phyloP scores from a whole-genome alignment of 202 grass and related monocot species.

The Schoenoplectus triqueter region DNA sequence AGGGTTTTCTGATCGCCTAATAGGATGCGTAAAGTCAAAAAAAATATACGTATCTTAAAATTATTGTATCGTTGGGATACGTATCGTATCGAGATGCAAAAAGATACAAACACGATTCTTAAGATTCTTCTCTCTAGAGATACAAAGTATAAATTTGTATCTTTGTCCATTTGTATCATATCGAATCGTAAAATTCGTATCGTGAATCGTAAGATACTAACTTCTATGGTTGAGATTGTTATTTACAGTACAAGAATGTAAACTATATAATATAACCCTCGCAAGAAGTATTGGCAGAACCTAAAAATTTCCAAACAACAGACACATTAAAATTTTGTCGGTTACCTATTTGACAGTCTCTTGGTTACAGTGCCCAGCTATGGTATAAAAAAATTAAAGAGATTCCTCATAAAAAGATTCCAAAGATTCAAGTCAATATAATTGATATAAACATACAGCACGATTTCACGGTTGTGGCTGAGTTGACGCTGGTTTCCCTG shows the following conservation, averaged over 20 bases:
- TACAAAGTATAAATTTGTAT: too few species aligned
- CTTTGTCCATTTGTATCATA: too few species aligned
- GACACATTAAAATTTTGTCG: neutral
- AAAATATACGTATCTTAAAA: too few species aligned
- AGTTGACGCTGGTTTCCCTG: constrained; percentile 86
- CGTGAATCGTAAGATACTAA: neutral
- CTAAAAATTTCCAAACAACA: neutral
- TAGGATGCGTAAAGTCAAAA: too few species aligned
- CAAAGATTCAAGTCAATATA: neutral
- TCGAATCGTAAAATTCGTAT: too few species aligned
- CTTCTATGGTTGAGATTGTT: neutral
- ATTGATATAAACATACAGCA: constrained; percentile 55
- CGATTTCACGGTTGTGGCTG: constrained; percentile 65
- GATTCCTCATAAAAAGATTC: neutral
- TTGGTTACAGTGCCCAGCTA: neutral
- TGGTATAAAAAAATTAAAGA: neutral
- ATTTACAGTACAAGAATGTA: neutral
- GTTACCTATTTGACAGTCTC: neutral
- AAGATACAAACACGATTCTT: too few species aligned
- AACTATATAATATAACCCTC: constrained; percentile 10
- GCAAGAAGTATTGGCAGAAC: neutral
- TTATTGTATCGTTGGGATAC: too few species aligned
- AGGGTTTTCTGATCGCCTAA: too few species aligned
- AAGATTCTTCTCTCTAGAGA: too few species aligned
- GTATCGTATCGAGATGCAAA: too few species aligned